These are phyloP conservation scores for Quercus gilva DNA, from an alignment of 306 rosid species.

Conservation along the genomic window DNA sequence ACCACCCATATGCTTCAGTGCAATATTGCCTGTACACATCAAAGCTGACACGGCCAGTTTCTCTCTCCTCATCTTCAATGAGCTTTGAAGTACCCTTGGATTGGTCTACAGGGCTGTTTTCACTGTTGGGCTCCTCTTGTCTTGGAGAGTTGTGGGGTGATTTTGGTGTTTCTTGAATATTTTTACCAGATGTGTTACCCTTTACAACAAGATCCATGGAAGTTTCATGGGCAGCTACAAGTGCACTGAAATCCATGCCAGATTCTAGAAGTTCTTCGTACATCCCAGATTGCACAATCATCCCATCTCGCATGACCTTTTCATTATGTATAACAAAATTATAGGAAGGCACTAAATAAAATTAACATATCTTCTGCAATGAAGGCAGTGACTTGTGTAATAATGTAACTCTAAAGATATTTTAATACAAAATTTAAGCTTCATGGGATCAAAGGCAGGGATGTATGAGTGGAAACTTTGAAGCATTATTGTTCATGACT, in stretches of 20 bases:
- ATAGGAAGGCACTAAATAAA: too few relatives aligned
- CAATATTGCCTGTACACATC: constrained; percentile 68
- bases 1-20: constrained; percentile 95
- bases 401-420: too few relatives aligned
- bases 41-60: constrained; percentile 81
- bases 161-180: constrained; percentile 28
- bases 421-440: too few relatives aligned
- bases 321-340: neutral
- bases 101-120: constrained; percentile 45
- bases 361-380: too few relatives aligned
- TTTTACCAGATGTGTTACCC: constrained; percentile 41
- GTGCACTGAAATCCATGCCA: constrained; percentile 70
- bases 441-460: too few relatives aligned
- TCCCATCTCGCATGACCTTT: constrained; percentile 90
- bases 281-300: constrained; percentile 78
- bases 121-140: constrained; percentile 47
- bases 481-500: too few relatives aligned
- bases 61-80: constrained; percentile 91
- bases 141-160: constrained; percentile 33
- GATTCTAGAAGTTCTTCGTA: constrained; percentile 57
- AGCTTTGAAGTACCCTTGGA: constrained; percentile 72
- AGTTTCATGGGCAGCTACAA: constrained; percentile 83
- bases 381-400: too few relatives aligned
- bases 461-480: too few relatives aligned
- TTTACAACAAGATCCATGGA: constrained; percentile 94